Base-by-base conservation (phyloP, 208 protist species). In the Trypanosoma cruzi region DNA sequence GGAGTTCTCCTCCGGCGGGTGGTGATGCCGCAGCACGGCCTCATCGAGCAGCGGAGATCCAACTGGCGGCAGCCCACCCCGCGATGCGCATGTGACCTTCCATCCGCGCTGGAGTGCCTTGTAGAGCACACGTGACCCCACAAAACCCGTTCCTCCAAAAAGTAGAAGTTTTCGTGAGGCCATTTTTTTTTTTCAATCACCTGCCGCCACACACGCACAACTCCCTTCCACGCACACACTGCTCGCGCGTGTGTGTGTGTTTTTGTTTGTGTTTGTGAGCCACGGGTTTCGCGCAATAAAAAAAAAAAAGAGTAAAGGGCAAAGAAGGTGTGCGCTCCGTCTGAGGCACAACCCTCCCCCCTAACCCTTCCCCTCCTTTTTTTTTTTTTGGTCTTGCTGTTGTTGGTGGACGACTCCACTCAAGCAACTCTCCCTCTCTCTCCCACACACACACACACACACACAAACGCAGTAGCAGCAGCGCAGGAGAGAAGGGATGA, bases 111-210 rank as follows among this genome's bases (percentile, higher is more conserved):
- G 68, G 6, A 95, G 74, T 7, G 89, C 84, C 34, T 82, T 88
- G 32, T 68, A 71, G 13, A 80, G 79, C 5, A 96, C 77, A 37
- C 68, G 24, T 69, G 77, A 79, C 20, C 90, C 90, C 22, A 96
- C 86, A 56, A 91, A 96, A 11, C 90, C 90, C 22, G 80, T 96
- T 11, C 88, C 90, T 26, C 90, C 90, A 71, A 96, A 93, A n/a
- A 94, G 57, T 7, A 96, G 62, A n/a, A 96, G 46, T 60, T 95
- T 96, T 63, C 24, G 49, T 57, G 34, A 28, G 14, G 31, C n/a
- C 50, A 44, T 49, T 55, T 26, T 46, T 28, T 49, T 48, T 22
- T 16, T 57, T 22, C 16, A 22, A n/a, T 28, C 8, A 13, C 13
- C 24, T 11, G 31, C 44, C 44, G 7, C 37, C 56, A 34, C 29